Evolutionary conservation across 352 stramenopile genomes (phyloP).

Genomic region (Globisporangium recalcitrans): DNA sequence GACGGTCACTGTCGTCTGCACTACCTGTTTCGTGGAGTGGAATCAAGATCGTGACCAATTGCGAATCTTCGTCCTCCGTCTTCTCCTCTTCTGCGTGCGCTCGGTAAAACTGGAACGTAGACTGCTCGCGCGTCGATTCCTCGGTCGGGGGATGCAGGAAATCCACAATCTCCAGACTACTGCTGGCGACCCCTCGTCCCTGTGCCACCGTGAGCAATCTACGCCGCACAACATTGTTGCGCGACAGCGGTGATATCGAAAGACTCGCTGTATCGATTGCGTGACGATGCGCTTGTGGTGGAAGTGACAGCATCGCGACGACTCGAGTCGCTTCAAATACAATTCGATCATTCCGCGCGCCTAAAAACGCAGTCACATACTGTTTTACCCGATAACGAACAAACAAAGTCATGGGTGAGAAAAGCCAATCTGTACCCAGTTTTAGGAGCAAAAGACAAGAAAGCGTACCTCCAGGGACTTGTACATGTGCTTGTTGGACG

Average conservation of each 20-base stretch:
- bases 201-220: slow-evolving; percentile 52
- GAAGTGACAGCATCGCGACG: slow-evolving; percentile 64
- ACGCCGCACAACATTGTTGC: slow-evolving; percentile 42
- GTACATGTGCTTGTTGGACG: slow-evolving; percentile 74
- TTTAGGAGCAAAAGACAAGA: not conserved
- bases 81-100: slow-evolving; percentile 18
- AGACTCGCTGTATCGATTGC: slow-evolving; percentile 47
- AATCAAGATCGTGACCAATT: slow-evolving; percentile 39
- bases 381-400: slow-evolving; percentile 17
- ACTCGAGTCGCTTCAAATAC: slow-evolving; percentile 68
- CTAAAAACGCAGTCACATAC: slow-evolving; percentile 33
- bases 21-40: slow-evolving; percentile 10
- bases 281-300: slow-evolving; percentile 63
- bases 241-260: slow-evolving; percentile 31
- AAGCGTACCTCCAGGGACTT: slow-evolving; percentile 42
- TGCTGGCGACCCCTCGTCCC: slow-evolving; percentile 36
- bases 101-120: slow-evolving; percentile 69
- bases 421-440: not conserved
- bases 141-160: slow-evolving; percentile 29
- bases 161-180: slow-evolving; percentile 61
- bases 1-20: slow-evolving; percentile 23
- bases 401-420: not conserved
- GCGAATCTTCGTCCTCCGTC: slow-evolving; percentile 16
- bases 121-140: slow-evolving; percentile 10
- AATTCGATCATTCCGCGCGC: slow-evolving; percentile 61